These are phyloP conservation scores for Phytopythium delawarense DNA, from an alignment of 352 stramenopile genomes.

Conservation along the genomic window DNA sequence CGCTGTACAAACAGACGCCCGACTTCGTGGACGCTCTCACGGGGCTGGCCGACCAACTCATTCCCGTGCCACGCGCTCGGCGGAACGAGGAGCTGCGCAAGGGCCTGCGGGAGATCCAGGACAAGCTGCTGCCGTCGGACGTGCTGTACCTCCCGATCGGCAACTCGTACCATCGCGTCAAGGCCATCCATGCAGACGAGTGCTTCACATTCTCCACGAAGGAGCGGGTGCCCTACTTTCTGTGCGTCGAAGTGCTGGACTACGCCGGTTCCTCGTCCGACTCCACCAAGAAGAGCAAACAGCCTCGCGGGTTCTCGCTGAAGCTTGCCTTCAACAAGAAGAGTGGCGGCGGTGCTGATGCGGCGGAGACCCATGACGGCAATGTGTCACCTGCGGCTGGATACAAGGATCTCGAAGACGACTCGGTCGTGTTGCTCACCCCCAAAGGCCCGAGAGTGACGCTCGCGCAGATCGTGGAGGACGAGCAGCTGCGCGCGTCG, in stretches of 20 bases:
- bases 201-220: conserved; percentile 85
- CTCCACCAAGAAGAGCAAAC: conserved; percentile 23
- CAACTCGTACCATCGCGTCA: conserved; percentile 72
- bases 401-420: conserved; percentile 7
- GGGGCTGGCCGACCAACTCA: conserved; percentile 59
- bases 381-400: neutral
- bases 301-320: conserved; percentile 36
- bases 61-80: conserved; percentile 34
- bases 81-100: conserved; percentile 48
- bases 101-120: conserved; percentile 42
- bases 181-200: conserved; percentile 65
- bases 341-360: neutral
- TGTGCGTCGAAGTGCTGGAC: conserved; percentile 80
- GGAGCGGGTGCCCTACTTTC: conserved; percentile 78
- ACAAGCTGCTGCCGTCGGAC: conserved; percentile 56
- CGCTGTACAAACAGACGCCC: conserved; percentile 64
- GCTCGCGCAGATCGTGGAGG: conserved; percentile 10
- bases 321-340: conserved; percentile 57
- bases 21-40: conserved; percentile 68
- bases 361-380: neutral
- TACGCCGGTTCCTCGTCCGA: conserved; percentile 36
- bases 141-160: conserved; percentile 79
- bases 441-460: conserved; percentile 22
- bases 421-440: conserved; percentile 22
- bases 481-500: conserved; percentile 2